Percentiles rank a stretch among this genome's conserved stretches.
Conservation (phyloP, 192 early-diverging fungal species). For the Funneliformis mosseae region DNA sequence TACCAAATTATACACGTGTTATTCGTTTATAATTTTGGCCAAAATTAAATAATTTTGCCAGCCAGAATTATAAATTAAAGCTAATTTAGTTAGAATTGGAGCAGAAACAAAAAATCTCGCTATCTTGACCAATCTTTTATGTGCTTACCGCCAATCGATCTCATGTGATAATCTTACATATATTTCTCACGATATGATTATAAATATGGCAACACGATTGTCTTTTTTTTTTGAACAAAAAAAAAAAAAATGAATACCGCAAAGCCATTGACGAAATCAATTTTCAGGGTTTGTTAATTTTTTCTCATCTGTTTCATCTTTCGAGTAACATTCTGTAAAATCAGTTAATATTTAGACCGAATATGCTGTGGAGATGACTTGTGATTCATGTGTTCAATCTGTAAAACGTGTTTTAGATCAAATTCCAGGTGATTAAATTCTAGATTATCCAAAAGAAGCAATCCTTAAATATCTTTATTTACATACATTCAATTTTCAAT, state of each 20-base stretch:
- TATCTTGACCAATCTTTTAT: no score
- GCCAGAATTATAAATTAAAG: no score
- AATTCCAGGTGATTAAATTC: slow-evolving; percentile 39
- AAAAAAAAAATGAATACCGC: background rate
- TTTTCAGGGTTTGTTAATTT: background rate
- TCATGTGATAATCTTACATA: no score
- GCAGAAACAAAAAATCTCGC: no score
- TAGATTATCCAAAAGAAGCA: no score
- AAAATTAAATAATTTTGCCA: no score
- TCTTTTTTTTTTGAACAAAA: background rate
- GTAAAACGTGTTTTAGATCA: slow-evolving; percentile 59
- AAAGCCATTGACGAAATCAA: background rate
- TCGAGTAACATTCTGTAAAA: background rate
- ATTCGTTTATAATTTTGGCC: no score
- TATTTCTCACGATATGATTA: no score
- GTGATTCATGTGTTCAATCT: slow-evolving; percentile 74
- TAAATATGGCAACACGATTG: no score
- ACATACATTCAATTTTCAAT: background rate
- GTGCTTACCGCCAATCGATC: no score
- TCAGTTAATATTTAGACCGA: slow-evolving; percentile 54
- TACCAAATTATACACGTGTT: no score
- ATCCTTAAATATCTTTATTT: background rate
- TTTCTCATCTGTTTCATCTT: background rate
- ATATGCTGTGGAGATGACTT: slow-evolving; percentile 87
- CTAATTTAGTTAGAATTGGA: no score